Evolutionary conservation across 495 filamentous ascomycete genomes (phyloP), one percentile per base, ranked within the genome.

Genomic region (Tuber magnatum): DNA sequence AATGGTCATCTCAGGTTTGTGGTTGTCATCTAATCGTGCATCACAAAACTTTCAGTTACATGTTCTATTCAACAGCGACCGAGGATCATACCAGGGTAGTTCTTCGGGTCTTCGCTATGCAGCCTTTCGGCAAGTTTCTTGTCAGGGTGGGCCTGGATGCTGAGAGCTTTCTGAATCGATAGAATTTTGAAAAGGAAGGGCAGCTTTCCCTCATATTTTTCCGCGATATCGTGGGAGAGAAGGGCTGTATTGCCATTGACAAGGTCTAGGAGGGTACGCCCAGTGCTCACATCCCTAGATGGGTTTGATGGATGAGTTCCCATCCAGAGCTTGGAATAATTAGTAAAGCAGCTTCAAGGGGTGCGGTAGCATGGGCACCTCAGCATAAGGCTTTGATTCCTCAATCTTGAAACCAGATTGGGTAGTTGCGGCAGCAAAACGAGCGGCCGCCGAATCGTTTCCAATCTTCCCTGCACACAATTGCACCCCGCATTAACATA

Each of bases 1-100:
- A 81, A 99, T 97, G 73, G 94, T 92, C 95, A 99, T 99, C 84
- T 99, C 95, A 69, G 95, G 95, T 84, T 99, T 99, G 86, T 99
- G 95, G 84, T 99, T 99, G 85, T 97, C 94, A 87, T 99, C 94
- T 90, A 71, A 71, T 32, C 48, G 16, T 68, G 32, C 5, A n/a
- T 73, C 35, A 24, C 20, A 41, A 22, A 40, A 40, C 16, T 32
- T 70, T 73, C 65, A 41, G 39, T 14, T 68, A 0, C 41, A 44
- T 20, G 8, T 35, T 28, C 65, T 41, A 42, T 41, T 0, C 20
- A 28, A 32, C 42, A 70, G 70, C 43, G n/a, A 24, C 12, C 18
- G 35, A 20, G 71, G 22, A 16, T n/a, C 83, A 70, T 81, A 90
- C 89, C 90, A 75, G 94, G 94, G 81, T 99, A 99, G 87, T 99